phyloP scores from a whole-genome alignment of 1,284 basidiomycete genomes.

The Calocybe gambosa region DNA sequence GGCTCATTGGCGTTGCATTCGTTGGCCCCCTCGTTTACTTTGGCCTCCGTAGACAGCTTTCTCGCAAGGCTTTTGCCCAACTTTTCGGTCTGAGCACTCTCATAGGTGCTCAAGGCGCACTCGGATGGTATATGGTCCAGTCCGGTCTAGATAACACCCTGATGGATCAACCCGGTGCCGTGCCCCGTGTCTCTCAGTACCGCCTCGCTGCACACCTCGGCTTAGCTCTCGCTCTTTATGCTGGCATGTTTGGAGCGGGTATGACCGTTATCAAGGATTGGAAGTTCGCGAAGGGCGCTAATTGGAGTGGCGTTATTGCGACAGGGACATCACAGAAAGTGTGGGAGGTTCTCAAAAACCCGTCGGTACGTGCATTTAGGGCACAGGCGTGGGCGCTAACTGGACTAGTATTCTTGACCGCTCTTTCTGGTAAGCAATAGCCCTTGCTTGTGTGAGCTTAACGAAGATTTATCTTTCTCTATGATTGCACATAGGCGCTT shows the following conservation, averaged over 20 bases:
- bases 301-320: constrained; percentile 38
- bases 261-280: constrained; percentile 78
- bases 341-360: constrained; percentile 46
- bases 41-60: constrained; percentile 60
- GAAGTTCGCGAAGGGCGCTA: constrained; percentile 54
- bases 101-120: constrained; percentile 84
- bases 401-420: constrained; percentile 83
- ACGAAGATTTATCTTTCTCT: not conserved
- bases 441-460: not conserved
- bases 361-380: constrained; percentile 55
- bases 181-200: constrained; percentile 96
- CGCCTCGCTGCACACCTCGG: constrained; percentile 92
- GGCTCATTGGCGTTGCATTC: constrained; percentile 82
- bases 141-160: constrained; percentile 86
- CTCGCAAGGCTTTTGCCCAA: constrained; percentile 54
- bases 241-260: constrained; percentile 86
- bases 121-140: constrained; percentile 99
- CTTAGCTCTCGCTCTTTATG: constrained; percentile 86
- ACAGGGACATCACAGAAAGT: constrained; percentile 9
- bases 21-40: constrained; percentile 81
- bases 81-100: constrained; percentile 71
- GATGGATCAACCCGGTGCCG: constrained; percentile 74
- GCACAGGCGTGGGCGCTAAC: constrained; percentile 57
- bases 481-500: constrained; percentile 64
- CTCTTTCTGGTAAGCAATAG: constrained; percentile 65